These are phyloP conservation scores for Phytophthora multivora DNA, from an alignment of 352 stramenopile species.

Conservation along the genomic window DNA sequence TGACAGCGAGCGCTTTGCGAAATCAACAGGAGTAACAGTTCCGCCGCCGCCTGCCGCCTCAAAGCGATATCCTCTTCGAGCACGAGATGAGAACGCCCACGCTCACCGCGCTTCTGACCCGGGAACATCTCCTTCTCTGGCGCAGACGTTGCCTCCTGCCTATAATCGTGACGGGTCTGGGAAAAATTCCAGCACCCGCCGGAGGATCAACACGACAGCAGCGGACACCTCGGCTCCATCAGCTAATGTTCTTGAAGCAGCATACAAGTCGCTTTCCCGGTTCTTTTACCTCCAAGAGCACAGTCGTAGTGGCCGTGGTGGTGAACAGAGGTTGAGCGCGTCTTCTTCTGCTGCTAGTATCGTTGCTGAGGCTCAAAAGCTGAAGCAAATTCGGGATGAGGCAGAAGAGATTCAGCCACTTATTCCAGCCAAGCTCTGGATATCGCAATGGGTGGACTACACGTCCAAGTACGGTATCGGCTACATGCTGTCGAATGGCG, in stretches of 20 bases:
- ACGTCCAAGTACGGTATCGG: conserved; percentile 99
- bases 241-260: conserved; percentile 49
- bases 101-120: conserved; percentile 37
- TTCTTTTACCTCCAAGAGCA: conserved; percentile 76
- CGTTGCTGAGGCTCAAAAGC: conserved; percentile 60
- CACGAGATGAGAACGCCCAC: conserved; percentile 40
- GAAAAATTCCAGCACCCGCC: conserved; percentile 12
- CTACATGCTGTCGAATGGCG: conserved; percentile 97
- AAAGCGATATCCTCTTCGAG: conserved; percentile 42
- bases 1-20: conserved; percentile 29
- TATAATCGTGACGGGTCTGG: conserved; percentile 22
- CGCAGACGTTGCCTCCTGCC: conserved; percentile 25
- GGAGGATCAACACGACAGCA: conserved; percentile 16
- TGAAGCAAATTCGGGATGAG: conserved; percentile 68
- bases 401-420: conserved; percentile 40
- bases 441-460: conserved; percentile 98
- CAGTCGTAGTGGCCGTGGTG: conserved; percentile 30
- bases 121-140: conserved; percentile 14
- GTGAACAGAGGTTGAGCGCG: conserved; percentile 52
- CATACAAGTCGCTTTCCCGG: conserved; percentile 59
- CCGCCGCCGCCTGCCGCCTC: conserved; percentile 27
- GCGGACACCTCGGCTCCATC: conserved; percentile 6
- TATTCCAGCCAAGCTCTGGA: conserved; percentile 86
- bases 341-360: conserved; percentile 65
- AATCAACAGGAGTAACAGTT: conserved; percentile 26